Conservation (phyloP, 441 rosid genomes). For the Erodium trifolium region DNA sequence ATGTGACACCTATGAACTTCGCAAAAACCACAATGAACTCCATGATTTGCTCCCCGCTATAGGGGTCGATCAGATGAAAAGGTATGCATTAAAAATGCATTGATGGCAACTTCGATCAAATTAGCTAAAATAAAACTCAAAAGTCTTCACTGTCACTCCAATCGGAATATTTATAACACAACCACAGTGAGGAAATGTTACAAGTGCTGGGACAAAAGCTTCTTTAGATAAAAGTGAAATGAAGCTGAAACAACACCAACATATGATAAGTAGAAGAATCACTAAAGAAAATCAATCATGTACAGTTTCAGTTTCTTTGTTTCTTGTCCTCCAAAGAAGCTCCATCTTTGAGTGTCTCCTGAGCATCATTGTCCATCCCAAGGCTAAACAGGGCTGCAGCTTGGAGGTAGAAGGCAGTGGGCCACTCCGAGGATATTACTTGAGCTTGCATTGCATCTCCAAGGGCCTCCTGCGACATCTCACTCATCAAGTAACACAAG, state of each 20-base stretch:
- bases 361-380: slow-evolving; percentile 85
- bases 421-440: slow-evolving; percentile 81
- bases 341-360: slow-evolving; percentile 83
- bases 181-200: neutral
- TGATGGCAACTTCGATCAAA: too few relatives aligned
- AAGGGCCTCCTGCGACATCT: slow-evolving; percentile 84
- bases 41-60: too few relatives aligned
- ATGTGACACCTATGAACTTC: too few relatives aligned
- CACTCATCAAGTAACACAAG: slow-evolving; percentile 69
- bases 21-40: too few relatives aligned
- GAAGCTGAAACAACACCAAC: slow-evolving; percentile 16
- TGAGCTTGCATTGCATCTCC: slow-evolving; percentile 97
- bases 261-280: slow-evolving; percentile 23
- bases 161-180: neutral
- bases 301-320: slow-evolving; percentile 46
- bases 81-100: too few relatives aligned
- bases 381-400: slow-evolving; percentile 90
- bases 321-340: slow-evolving; percentile 68
- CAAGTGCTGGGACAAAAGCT: neutral
- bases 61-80: too few relatives aligned
- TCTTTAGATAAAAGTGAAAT: slow-evolving; percentile 1
- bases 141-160: neutral
- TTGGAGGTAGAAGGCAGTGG: slow-evolving; percentile 82
- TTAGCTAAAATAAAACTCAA: neutral
- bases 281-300: slow-evolving; percentile 20